These are phyloP conservation scores for Umbellularia californica DNA, from an alignment of 164 flowering plant species.

Conservation along the genomic window DNA sequence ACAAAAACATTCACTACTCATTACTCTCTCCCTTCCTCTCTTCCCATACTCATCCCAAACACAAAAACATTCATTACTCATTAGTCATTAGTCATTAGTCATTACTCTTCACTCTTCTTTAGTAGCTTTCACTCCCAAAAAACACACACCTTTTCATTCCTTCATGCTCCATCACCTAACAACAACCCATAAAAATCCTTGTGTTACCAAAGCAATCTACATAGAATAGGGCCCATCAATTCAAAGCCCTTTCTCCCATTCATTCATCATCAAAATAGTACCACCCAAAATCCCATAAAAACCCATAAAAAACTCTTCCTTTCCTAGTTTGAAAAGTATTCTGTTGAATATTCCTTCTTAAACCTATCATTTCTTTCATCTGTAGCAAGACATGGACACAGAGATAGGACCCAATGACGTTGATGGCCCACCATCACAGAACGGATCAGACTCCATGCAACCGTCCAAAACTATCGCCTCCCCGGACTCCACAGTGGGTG, in stretches of 20 bases:
- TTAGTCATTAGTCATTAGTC: too few species aligned
- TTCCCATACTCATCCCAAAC: neutral
- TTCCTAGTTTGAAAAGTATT: too few species aligned
- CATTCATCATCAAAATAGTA: too few species aligned
- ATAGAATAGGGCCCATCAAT: too few species aligned
- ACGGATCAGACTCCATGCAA: slow-evolving; percentile 18
- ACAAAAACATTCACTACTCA: neutral
- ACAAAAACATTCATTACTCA: neutral
- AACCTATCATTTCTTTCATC: neutral
- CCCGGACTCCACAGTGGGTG: slow-evolving; percentile 67
- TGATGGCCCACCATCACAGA: slow-evolving; percentile 17
- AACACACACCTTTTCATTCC: neutral
- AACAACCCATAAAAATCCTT: too few species aligned
- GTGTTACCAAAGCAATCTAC: too few species aligned
- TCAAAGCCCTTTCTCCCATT: too few species aligned
- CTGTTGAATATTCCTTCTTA: neutral
- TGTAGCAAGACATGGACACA: slow-evolving; percentile 6
- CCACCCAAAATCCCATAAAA: too few species aligned
- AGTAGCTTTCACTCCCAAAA: neutral
- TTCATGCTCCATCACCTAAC: neutral
- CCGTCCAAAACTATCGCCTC: slow-evolving; percentile 1
- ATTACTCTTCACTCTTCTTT: too few species aligned
- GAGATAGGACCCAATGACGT: slow-evolving; percentile 17
- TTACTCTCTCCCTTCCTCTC: neutral
- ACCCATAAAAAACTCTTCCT: too few species aligned